A percentile compares a stretch with the other conserved stretches of the same genome.
These are phyloP conservation scores for Wickerhamiella spandovensis DNA, from an alignment of 805 yeast genomes.

Conservation along the genomic window DNA sequence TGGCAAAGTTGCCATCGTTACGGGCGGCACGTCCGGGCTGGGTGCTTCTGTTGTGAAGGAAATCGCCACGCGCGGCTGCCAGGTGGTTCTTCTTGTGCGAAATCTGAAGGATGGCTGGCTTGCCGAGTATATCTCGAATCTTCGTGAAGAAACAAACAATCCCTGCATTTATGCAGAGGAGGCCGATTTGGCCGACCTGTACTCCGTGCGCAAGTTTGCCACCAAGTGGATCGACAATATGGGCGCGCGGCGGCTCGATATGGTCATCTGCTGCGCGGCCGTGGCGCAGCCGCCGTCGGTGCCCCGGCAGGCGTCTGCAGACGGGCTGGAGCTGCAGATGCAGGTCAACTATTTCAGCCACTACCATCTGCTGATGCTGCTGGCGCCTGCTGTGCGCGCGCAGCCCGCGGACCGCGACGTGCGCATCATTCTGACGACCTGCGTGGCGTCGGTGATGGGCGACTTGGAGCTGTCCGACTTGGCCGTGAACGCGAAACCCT, in stretches of 20 bases:
- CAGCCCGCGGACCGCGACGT: slow-evolving; percentile 96
- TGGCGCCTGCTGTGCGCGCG: slow-evolving; percentile 70
- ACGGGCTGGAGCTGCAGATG: slow-evolving; percentile 78
- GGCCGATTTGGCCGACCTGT: slow-evolving; percentile 63
- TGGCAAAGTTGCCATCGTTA: slow-evolving; percentile 52
- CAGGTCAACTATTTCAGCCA: slow-evolving; percentile 75
- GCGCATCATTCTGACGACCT: slow-evolving; percentile 62
- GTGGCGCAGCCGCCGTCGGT: slow-evolving; percentile 60
- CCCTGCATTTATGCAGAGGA: slow-evolving; percentile 78
- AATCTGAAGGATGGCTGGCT: slow-evolving; percentile 58
- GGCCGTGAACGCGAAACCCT: slow-evolving; percentile 38
- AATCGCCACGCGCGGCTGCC: slow-evolving; percentile 75
- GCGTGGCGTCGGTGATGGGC: slow-evolving; percentile 67
- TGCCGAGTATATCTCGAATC: slow-evolving; percentile 62
- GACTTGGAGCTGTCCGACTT: slow-evolving; percentile 48
- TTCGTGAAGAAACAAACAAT: slow-evolving; percentile 58
- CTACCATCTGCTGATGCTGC: slow-evolving; percentile 62
- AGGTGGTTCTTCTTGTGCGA: slow-evolving; percentile 58
- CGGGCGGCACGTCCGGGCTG: slow-evolving; percentile 88
- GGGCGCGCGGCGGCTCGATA: slow-evolving; percentile 86
- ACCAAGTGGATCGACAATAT: slow-evolving; percentile 85
- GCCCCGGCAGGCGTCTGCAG: slow-evolving; percentile 52
- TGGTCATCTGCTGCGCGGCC: slow-evolving; percentile 78
- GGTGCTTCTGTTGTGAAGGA: slow-evolving; percentile 69
- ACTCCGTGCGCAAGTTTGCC: slow-evolving; percentile 76